phyloP scores from a whole-genome alignment of 352 stramenopile species.

The Phytophthora vignae region DNA sequence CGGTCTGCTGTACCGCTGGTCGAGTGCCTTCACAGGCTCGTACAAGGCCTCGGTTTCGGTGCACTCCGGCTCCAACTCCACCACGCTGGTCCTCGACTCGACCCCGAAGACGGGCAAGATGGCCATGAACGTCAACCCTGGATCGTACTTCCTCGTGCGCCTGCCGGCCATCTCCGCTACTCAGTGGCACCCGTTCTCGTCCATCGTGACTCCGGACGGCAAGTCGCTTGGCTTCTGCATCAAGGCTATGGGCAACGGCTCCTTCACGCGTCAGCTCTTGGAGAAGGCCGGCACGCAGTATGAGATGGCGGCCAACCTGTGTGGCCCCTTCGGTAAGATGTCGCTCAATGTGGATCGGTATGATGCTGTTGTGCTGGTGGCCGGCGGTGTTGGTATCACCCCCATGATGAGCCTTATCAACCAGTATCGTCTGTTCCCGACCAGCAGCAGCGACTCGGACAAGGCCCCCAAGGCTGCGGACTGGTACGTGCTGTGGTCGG shows the following conservation, averaged over 20 bases:
- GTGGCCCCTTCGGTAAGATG: conserved; percentile 74
- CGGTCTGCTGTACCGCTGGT: conserved; percentile 64
- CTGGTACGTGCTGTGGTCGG: conserved; percentile 75
- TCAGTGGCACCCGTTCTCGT: conserved; percentile 87
- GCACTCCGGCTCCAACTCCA: conserved; percentile 46
- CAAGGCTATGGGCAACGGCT: conserved; percentile 57
- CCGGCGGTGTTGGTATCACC: conserved; percentile 80
- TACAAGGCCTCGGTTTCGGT: conserved; percentile 59
- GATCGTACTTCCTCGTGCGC: conserved; percentile 83
- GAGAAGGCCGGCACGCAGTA: conserved; percentile 54
- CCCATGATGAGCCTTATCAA: conserved; percentile 82
- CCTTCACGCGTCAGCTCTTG: conserved; percentile 63
- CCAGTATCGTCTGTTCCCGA: conserved; percentile 58
- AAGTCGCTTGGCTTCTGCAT: conserved; percentile 86
- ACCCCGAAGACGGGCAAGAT: conserved; percentile 67
- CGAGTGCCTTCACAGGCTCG: conserved; percentile 48
- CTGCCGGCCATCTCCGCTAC: conserved; percentile 67
- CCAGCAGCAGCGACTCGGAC: conserved; percentile 6
- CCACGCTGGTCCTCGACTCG: conserved; percentile 64
- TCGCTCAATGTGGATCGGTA: conserved; percentile 72
- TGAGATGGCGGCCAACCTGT: conserved; percentile 59
- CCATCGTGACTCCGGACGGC: conserved; percentile 72
- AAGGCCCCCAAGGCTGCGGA: conserved; percentile 44
- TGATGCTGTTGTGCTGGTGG: conserved; percentile 71
- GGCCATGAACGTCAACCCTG: conserved; percentile 61